Base-by-base conservation (phyloP, 148 eudicot species). In the Euryodendron excelsum region DNA sequence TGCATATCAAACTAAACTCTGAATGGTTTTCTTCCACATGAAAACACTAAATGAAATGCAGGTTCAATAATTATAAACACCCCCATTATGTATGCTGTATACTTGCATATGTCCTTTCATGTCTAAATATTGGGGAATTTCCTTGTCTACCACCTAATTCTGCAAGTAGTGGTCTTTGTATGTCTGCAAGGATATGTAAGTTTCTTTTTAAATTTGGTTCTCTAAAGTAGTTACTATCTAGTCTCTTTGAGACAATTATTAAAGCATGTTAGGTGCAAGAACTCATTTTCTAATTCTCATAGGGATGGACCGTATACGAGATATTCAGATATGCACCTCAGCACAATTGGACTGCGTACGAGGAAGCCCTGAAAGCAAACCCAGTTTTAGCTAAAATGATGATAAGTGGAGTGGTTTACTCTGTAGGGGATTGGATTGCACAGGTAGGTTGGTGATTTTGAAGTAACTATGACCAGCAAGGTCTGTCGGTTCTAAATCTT, bases 391-490 rank as follows among this genome's bases (percentile, higher is more conserved):
- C 99, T 0, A 96, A 96, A 84, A 96, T 93, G 99, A 83, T 89
- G 72, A 96, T 96, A 70, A 96, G 99, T 83, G 99, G 99, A 83
- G 92, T 96, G 27, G 99, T 96, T 50, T 96, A 96, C 84, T 91
- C 99, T 52, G 3, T 93, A 15, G 99, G 99, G 64, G 99, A 96
- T 86, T 96, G 99, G 99, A 96, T 96, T 79, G 99, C 99, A 55
- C 99, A 96, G 95, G 99, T 96, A 82, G 45, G 92, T 78, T 66
- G 34, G 4, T 75, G 28, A 17, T 81, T 18, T 73, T 55, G 23
- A 27, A 21, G 45, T 31, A 28, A 36, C 52, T 69, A 50, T 50
- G 37, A 33, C 55, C 44, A 33, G 25, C 23, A 56, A 14, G 18
- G 37, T 60, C 10, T 36, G 37, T 64, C 55, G 33, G 18, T 37